phyloP scores from a whole-genome alignment of 257 asterid genomes.

The Solanum rostratum region DNA sequence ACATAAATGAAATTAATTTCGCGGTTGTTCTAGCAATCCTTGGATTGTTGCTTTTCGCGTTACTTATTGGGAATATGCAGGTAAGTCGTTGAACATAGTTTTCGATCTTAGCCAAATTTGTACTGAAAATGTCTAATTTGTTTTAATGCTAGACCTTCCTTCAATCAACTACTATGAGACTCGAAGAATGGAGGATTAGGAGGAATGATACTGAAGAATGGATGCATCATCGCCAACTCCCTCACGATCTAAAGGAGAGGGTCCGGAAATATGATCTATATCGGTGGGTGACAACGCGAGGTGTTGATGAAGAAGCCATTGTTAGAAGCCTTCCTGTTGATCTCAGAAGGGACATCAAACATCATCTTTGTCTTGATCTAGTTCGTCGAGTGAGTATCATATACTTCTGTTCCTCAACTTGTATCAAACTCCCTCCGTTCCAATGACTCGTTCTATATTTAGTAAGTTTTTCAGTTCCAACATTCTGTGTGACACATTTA shows the following conservation, averaged over 20 bases:
- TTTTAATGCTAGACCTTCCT: conserved; percentile 28
- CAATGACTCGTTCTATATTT: background rate
- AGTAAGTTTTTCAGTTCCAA: background rate
- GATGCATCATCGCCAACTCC: conserved; percentile 70
- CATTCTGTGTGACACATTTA: background rate
- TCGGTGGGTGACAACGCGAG: conserved; percentile 51
- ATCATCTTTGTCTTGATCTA: conserved; percentile 56
- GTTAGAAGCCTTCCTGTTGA: conserved; percentile 43
- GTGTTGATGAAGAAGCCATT: conserved; percentile 55
- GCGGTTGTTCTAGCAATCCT: conserved; percentile 52
- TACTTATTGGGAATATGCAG: conserved; percentile 79
- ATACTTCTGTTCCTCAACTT: too few relatives aligned
- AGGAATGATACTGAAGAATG: conserved; percentile 59
- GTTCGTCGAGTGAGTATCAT: conserved; percentile 48
- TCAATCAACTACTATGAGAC: conserved; percentile 42
- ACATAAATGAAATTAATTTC: conserved; percentile 45
- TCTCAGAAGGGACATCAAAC: conserved; percentile 61
- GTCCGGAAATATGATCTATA: conserved; percentile 43
- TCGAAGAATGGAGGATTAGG: conserved; percentile 70
- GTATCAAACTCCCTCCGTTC: background rate
- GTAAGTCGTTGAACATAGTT: conserved; percentile 14
- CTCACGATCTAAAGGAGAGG: conserved; percentile 40
- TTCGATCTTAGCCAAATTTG: background rate
- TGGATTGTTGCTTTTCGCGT: conserved; percentile 54
- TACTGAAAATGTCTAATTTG: background rate